phyloP scores from a whole-genome alignment of 2,329 filamentous ascomycete genomes.

The Blumeria graminis region DNA sequence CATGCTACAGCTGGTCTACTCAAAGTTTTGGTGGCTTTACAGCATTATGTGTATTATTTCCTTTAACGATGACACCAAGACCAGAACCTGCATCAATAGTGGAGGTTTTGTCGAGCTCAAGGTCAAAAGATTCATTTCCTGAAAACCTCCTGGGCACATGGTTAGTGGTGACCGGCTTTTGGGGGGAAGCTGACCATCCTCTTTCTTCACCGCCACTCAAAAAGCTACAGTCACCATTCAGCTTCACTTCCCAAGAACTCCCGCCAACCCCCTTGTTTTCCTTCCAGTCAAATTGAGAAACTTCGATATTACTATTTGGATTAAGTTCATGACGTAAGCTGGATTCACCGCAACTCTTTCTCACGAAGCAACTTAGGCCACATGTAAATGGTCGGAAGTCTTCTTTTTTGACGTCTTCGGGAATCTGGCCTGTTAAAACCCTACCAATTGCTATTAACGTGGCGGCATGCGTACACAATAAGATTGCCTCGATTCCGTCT shows the following conservation, averaged over 20 bases:
- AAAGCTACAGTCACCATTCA: constrained; percentile 71
- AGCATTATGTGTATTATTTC: constrained; percentile 2
- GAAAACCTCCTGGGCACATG: constrained; percentile 23
- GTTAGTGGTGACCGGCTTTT: background rate
- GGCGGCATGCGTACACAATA: constrained; percentile 79
- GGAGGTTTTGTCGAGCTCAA: constrained; percentile 7
- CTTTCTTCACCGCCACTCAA: constrained; percentile 59
- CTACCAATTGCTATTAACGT: constrained; percentile 70
- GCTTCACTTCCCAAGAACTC: constrained; percentile 57
- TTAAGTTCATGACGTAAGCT: background rate
- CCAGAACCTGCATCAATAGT: constrained; percentile 14
- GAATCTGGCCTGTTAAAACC: constrained; percentile 55
- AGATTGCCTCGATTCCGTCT: constrained; percentile 42
- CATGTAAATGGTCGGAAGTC: constrained; percentile 77
- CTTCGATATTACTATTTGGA: constrained; percentile 14
- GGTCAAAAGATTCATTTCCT: constrained; percentile 30
- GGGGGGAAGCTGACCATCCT: constrained; percentile 44
- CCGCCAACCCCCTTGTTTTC: constrained; percentile 30
- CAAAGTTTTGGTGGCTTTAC: no score
- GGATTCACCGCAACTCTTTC: constrained; percentile 14
- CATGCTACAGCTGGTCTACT: no score
- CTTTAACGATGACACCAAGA: constrained; percentile 16
- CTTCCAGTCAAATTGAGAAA: constrained; percentile 16
- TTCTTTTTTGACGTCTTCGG: constrained; percentile 42
- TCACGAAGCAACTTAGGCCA: constrained; percentile 44